phyloP scores from a whole-genome alignment of 495 filamentous ascomycete species.

The Articulospora tetracladia region DNA sequence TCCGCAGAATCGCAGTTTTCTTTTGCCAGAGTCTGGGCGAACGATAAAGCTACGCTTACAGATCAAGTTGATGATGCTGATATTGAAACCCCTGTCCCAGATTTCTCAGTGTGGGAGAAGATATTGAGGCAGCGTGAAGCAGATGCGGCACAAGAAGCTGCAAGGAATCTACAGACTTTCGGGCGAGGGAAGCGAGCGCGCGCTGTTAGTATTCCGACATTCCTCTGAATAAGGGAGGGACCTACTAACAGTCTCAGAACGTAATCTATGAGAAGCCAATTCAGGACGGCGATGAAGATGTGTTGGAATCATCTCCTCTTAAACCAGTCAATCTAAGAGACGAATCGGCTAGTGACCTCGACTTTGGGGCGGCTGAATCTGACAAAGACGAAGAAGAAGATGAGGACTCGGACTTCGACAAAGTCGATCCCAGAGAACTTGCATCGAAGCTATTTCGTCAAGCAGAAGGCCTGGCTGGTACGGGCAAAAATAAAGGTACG shows the following conservation, averaged over 20 bases:
- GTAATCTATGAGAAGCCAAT: slow-evolving; percentile 37
- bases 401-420: slow-evolving; percentile 1
- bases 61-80: slow-evolving; percentile 54
- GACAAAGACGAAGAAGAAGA: slow-evolving; percentile 18
- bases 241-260: slow-evolving; percentile 33
- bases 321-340: neutral
- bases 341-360: slow-evolving; percentile 19
- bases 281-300: slow-evolving; percentile 36
- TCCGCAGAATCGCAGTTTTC: slow-evolving; percentile 76
- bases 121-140: slow-evolving; percentile 80
- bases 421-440: slow-evolving; percentile 5
- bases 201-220: slow-evolving; percentile 34
- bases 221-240: neutral
- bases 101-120: slow-evolving; percentile 77
- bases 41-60: slow-evolving; percentile 63
- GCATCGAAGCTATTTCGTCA: slow-evolving; percentile 4
- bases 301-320: slow-evolving; percentile 7
- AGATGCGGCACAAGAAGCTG: slow-evolving; percentile 64
- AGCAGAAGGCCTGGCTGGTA: neutral
- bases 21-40: slow-evolving; percentile 89
- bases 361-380: slow-evolving; percentile 14
- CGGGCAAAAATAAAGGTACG: slow-evolving; percentile 11
- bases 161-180: slow-evolving; percentile 59
- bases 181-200: slow-evolving; percentile 76
- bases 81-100: slow-evolving; percentile 39